phyloP scores from a whole-genome alignment of 2,329 filamentous ascomycete species.

The Tolypocladium guangdongense region DNA sequence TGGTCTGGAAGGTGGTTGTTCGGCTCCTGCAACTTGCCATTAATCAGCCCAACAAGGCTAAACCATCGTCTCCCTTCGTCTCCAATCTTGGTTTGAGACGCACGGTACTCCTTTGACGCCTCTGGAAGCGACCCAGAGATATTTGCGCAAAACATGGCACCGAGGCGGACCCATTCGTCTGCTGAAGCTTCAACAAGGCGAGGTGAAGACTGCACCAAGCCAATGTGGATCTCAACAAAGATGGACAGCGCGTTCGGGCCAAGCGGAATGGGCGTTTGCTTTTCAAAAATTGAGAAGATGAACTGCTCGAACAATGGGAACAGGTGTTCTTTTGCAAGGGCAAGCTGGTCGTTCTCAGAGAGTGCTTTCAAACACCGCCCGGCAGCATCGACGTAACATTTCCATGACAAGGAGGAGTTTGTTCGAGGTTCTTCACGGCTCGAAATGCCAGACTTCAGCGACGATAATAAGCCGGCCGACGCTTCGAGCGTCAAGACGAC shows the following conservation, averaged over 20 bases:
- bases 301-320: slow-evolving; percentile 46
- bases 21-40: slow-evolving; percentile 17
- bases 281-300: slow-evolving; percentile 33
- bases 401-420: slow-evolving; percentile 62
- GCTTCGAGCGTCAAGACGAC: slow-evolving; percentile 34
- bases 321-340: slow-evolving; percentile 37
- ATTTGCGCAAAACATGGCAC: slow-evolving; percentile 48
- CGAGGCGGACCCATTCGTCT: slow-evolving; percentile 52
- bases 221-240: slow-evolving; percentile 36
- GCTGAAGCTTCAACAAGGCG: slow-evolving; percentile 37
- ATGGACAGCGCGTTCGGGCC: slow-evolving; percentile 24
- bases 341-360: slow-evolving; percentile 31
- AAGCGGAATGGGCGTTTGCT: slow-evolving; percentile 19
- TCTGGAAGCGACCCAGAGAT: slow-evolving; percentile 71
- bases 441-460: slow-evolving; percentile 60
- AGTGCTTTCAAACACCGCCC: slow-evolving; percentile 40
- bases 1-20: slow-evolving; percentile 15
- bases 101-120: slow-evolving; percentile 64
- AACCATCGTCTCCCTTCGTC: slow-evolving; percentile 60
- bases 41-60: slow-evolving; percentile 38
- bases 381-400: slow-evolving; percentile 57
- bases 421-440: slow-evolving; percentile 63
- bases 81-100: slow-evolving; percentile 59
- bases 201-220: slow-evolving; percentile 29
- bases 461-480: slow-evolving; percentile 50